These are phyloP conservation scores for Coniella lustricola DNA, from an alignment of 2,329 filamentous ascomycete genomes.

Conservation along the genomic window DNA sequence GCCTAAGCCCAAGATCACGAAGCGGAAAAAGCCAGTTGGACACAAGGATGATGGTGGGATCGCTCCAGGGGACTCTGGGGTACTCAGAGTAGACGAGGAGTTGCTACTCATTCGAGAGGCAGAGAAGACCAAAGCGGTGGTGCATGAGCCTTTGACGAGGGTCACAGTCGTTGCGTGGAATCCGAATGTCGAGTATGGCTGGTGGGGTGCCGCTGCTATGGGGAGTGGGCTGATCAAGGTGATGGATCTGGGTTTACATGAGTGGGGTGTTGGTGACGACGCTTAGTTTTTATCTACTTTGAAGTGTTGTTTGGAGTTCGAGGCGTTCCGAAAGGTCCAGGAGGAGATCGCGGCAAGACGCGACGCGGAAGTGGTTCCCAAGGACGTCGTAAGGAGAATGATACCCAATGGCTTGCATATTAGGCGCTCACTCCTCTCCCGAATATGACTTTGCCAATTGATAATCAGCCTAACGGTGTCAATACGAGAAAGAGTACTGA, in stretches of 20 bases:
- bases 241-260: conserved; percentile 55
- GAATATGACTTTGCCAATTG: too few species aligned
- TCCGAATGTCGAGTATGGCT: conserved; percentile 56
- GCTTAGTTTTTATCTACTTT: too few species aligned
- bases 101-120: conserved; percentile 16
- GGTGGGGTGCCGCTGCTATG: conserved; percentile 60
- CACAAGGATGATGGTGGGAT: conserved; percentile 18
- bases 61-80: too few species aligned
- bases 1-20: conserved; percentile 22
- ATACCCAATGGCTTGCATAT: too few species aligned
- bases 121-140: conserved; percentile 29
- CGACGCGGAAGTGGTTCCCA: too few species aligned
- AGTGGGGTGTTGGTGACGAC: conserved; percentile 4
- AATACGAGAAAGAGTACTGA: too few species aligned
- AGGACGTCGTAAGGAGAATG: too few species aligned
- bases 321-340: too few species aligned
- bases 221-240: conserved; percentile 60
- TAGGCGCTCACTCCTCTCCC: too few species aligned
- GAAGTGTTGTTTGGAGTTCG: too few species aligned
- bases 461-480: too few species aligned
- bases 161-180: conserved; percentile 62
- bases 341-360: too few species aligned
- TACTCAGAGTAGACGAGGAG: conserved; percentile 18
- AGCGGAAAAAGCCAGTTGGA: conserved; percentile 28
- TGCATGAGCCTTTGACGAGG: conserved; percentile 57